A percentile compares a stretch with the other conserved stretches of the same genome.
Evolutionary conservation across 2,329 filamentous ascomycete genomes (phyloP).

Genomic region (Coniella vitis): DNA sequence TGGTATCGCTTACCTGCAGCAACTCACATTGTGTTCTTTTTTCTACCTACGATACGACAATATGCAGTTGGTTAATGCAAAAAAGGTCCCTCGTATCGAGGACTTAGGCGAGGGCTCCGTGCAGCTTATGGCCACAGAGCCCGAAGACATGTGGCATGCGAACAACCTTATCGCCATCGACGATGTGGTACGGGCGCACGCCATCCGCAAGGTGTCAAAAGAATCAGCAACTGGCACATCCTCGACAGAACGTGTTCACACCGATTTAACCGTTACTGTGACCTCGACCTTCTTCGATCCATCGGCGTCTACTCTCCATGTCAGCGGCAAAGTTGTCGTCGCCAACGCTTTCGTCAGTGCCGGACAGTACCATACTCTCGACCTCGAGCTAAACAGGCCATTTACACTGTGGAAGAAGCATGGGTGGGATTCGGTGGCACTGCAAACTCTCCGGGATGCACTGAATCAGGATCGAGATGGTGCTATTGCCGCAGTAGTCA

Average conservation of each 20-base stretch:
- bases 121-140: conserved; percentile 33
- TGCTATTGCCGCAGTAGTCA: conserved; percentile 81
- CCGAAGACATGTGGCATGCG: conserved; percentile 50
- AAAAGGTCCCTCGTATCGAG: conserved; percentile 30
- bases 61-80: conserved; percentile 34
- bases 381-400: conserved; percentile 79
- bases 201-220: conserved; percentile 47
- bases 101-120: conserved; percentile 33
- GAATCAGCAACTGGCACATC: conserved; percentile 40
- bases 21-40: no score
- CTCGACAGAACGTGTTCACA: conserved; percentile 45
- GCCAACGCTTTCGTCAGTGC: conserved; percentile 48
- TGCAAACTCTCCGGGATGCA: conserved; percentile 71
- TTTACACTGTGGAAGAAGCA: conserved; percentile 81
- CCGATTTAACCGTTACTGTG: conserved; percentile 50
- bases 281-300: conserved; percentile 54
- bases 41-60: neutral
- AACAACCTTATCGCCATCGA: conserved; percentile 52
- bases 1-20: no score
- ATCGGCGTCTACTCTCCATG: conserved; percentile 45
- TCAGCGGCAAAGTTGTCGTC: conserved; percentile 46
- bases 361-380: conserved; percentile 56
- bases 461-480: conserved; percentile 73
- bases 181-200: conserved; percentile 48
- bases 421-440: conserved; percentile 86